These are phyloP conservation scores for Psilocybe tampanensis DNA, from an alignment of 768 basidiomycete species.

Conservation along the genomic window DNA sequence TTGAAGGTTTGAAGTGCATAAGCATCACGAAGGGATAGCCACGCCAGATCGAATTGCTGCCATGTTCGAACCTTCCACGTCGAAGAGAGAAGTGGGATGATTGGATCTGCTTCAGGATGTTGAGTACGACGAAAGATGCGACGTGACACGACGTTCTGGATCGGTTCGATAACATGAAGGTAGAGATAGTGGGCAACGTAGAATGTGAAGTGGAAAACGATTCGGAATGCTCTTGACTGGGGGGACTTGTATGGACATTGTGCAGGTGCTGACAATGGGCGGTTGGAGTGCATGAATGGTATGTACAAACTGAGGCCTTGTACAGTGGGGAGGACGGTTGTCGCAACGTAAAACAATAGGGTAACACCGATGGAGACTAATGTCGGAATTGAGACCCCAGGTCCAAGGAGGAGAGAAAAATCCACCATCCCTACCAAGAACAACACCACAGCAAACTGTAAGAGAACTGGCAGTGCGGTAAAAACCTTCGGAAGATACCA, in stretches of 20 bases:
- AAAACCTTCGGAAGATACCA: conserved; percentile 2
- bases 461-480: neutral
- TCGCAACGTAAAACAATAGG: neutral
- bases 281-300: neutral
- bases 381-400: neutral
- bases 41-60: conserved; percentile 1
- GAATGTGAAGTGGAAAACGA: neutral
- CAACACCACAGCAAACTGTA: neutral
- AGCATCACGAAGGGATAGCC: neutral
- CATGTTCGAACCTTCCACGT: neutral
- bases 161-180: neutral
- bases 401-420: neutral
- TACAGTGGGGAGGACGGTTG: conserved; percentile 2
- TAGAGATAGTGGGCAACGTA: neutral
- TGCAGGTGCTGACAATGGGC: neutral
- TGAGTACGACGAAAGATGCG: neutral
- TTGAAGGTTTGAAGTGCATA: neutral
- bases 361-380: neutral
- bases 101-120: neutral
- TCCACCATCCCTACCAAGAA: conserved; percentile 2
- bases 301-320: conserved; percentile 1
- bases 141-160: neutral
- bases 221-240: conserved; percentile 5
- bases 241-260: conserved; percentile 9
- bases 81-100: neutral